Evolutionary conservation across 805 yeast genomes (phyloP).

Genomic region (Dipodascus albidus): DNA sequence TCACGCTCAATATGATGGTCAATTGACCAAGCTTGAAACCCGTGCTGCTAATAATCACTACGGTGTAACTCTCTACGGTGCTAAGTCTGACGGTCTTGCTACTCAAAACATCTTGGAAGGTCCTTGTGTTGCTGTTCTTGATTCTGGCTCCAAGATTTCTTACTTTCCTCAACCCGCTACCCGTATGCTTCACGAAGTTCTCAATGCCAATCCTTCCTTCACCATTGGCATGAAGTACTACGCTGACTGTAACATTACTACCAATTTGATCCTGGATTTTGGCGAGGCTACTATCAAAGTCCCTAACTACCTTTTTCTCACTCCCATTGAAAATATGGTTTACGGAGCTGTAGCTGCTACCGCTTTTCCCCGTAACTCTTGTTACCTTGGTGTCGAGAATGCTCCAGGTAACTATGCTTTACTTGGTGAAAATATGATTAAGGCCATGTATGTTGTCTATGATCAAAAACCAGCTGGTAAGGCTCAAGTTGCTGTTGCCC

Average conservation of each 20-base stretch:
- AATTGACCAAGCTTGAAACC: slow-evolving; percentile 23
- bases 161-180: slow-evolving; percentile 33
- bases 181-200: slow-evolving; percentile 23
- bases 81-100: slow-evolving; percentile 18
- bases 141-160: slow-evolving; percentile 45
- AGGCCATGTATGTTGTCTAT: slow-evolving; percentile 50
- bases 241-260: slow-evolving; percentile 27
- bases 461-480: no score
- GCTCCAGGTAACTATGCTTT: slow-evolving; percentile 27
- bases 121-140: slow-evolving; percentile 31
- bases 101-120: slow-evolving; percentile 13
- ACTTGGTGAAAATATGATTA: slow-evolving; percentile 53
- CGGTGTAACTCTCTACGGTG: background rate
- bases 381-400: slow-evolving; percentile 25
- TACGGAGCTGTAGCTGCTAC: slow-evolving; percentile 18
- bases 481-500: slow-evolving; percentile 38
- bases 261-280: slow-evolving; percentile 20
- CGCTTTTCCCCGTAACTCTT: slow-evolving; percentile 26
- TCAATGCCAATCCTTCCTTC: slow-evolving; percentile 29
- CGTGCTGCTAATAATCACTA: background rate
- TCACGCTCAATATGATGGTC: slow-evolving; percentile 35
- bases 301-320: slow-evolving; percentile 24
- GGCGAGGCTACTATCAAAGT: slow-evolving; percentile 19
- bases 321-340: slow-evolving; percentile 26
- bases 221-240: slow-evolving; percentile 25